Evolutionary conservation across 306 rosid genomes (phyloP).

Genomic region (Vigna trinervia): DNA sequence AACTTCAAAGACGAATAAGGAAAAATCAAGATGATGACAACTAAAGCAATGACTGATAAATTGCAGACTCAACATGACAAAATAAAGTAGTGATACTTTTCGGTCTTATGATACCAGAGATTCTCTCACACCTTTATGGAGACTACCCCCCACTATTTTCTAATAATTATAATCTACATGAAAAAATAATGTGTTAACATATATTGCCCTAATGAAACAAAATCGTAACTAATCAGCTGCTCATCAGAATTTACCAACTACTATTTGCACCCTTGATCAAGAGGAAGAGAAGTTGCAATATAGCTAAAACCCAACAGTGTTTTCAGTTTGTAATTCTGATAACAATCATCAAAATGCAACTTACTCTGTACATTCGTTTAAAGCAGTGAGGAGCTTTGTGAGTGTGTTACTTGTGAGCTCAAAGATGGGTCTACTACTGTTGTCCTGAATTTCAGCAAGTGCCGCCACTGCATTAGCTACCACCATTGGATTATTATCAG

Average conservation of each 20-base stretch:
- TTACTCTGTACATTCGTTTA: conserved; percentile 99
- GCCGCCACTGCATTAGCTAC: conserved; percentile 99
- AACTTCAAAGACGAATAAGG: conserved; percentile 9
- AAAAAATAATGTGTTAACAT: conserved; percentile 1
- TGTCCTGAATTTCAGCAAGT: conserved; percentile 97
- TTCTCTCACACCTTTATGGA: neutral
- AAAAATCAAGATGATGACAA: conserved; percentile 16
- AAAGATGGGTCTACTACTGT: conserved; percentile 83
- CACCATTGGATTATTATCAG: conserved; percentile 99
- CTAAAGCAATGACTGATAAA: conserved; percentile 28
- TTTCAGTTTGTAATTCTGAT: conserved; percentile 20
- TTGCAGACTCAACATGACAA: conserved; percentile 22
- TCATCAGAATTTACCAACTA: conserved; percentile 31
- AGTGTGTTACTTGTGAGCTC: conserved; percentile 89
- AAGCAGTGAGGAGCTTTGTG: conserved; percentile 96
- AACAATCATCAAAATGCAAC: conserved; percentile 47
- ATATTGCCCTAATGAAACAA: conserved; percentile 16
- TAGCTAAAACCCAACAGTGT: neutral
- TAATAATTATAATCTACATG: conserved; percentile 3
- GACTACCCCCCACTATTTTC: conserved; percentile 10
- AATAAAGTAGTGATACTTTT: conserved; percentile 28
- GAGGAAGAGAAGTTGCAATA: conserved; percentile 23
- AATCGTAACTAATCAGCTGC: conserved; percentile 31
- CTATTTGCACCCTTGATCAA: conserved; percentile 9
- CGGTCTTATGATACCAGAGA: conserved; percentile 1